These are phyloP conservation scores for Backusella psychrophila DNA, from an alignment of 192 early-diverging fungal species.

Conservation along the genomic window DNA sequence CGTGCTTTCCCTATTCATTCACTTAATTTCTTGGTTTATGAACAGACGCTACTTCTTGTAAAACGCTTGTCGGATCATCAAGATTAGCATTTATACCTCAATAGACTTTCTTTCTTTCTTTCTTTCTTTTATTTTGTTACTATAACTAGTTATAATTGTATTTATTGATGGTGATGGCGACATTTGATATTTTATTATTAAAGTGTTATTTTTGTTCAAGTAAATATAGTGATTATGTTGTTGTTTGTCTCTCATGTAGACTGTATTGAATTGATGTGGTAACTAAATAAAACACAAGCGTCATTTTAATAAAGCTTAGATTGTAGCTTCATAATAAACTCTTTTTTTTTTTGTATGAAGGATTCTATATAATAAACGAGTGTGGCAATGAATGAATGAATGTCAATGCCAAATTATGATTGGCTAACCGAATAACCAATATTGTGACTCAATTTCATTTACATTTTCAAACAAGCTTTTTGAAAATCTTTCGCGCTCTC, in stretches of 20 bases:
- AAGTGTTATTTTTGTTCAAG: too few relatives aligned
- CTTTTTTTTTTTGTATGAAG: too few relatives aligned
- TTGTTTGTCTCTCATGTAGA: too few relatives aligned
- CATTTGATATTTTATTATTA: too few relatives aligned
- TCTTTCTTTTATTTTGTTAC: neutral
- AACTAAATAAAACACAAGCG: too few relatives aligned
- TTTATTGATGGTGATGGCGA: neutral
- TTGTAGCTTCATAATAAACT: too few relatives aligned
- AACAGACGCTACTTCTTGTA: conserved; percentile 45
- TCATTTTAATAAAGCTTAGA: too few relatives aligned
- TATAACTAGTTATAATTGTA: neutral
- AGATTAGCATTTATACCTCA: conserved; percentile 3
- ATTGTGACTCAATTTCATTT: neutral
- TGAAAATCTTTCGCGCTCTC: neutral
- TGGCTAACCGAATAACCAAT: neutral
- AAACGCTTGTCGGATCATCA: neutral
- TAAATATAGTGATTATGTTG: neutral
- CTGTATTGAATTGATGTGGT: too few relatives aligned
- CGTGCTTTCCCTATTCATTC: conserved; percentile 79
- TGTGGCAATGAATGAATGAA: too few relatives aligned
- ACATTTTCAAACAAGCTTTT: neutral
- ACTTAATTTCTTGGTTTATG: conserved; percentile 78
- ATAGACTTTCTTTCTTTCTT: neutral
- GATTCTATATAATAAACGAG: too few relatives aligned
- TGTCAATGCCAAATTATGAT: neutral